Conservation (phyloP, 2,329 filamentous ascomycete genomes). For the Scedosporium minutisporum region DNA sequence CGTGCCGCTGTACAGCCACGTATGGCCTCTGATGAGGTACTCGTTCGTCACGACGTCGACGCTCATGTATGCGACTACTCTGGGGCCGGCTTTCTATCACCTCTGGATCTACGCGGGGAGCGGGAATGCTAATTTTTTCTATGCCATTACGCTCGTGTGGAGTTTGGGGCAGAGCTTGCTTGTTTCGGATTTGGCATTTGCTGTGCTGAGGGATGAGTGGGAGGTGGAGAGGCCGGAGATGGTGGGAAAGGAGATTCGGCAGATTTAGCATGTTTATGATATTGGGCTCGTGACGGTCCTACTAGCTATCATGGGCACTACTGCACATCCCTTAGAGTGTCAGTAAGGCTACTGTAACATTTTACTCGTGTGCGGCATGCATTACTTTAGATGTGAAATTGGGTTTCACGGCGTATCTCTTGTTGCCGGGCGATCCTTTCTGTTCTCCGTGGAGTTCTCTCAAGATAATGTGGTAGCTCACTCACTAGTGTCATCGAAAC, state of each 20-base stretch:
- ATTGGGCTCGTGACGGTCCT: not conserved
- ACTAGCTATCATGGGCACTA: no score
- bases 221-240: slow-evolving; percentile 86
- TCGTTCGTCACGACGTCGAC: slow-evolving; percentile 77
- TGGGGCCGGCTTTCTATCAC: slow-evolving; percentile 93
- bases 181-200: slow-evolving; percentile 80
- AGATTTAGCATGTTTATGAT: slow-evolving; percentile 47
- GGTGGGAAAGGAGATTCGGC: slow-evolving; percentile 75
- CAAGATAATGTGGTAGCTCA: no score
- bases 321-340: no score
- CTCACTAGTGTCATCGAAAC: no score
- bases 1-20: slow-evolving; percentile 78
- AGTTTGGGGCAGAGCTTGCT: slow-evolving; percentile 80
- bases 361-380: no score
- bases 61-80: slow-evolving; percentile 75
- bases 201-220: slow-evolving; percentile 84
- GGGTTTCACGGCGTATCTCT: no score
- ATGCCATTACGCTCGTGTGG: slow-evolving; percentile 98
- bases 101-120: slow-evolving; percentile 97
- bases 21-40: slow-evolving; percentile 90
- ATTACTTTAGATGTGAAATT: no score
- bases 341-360: no score
- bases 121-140: slow-evolving; percentile 98
- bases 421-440: no score
- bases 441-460: no score